These are phyloP conservation scores for Scutellaria minor DNA, from an alignment of 257 asterid genomes.

Conservation along the genomic window DNA sequence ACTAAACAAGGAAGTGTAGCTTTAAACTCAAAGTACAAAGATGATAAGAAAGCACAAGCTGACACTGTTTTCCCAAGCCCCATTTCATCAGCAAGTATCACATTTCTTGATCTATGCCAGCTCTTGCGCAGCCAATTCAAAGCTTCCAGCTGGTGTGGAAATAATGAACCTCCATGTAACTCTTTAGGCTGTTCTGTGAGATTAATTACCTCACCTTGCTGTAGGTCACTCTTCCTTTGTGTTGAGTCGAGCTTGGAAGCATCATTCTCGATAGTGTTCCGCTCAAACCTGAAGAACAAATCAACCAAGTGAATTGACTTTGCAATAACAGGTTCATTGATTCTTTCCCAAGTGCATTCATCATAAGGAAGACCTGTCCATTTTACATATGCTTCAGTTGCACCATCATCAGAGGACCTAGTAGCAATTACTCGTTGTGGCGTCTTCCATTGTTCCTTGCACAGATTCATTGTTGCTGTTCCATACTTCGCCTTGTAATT, in stretches of 20 bases:
- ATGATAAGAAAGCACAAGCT: constrained; percentile 89
- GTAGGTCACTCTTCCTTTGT: constrained; percentile 46
- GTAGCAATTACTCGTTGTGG: constrained; percentile 88
- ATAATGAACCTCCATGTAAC: constrained; percentile 80
- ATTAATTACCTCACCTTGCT: constrained; percentile 61
- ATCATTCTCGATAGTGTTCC: constrained; percentile 62
- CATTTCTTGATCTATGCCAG: constrained; percentile 91
- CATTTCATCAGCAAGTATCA: constrained; percentile 99
- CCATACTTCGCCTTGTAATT: constrained; percentile 93
- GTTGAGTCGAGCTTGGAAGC: constrained; percentile 47
- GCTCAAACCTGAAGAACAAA: constrained; percentile 71
- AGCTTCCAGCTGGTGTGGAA: constrained; percentile 98
- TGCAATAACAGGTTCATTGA: constrained; percentile 71
- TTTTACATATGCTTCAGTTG: constrained; percentile 74
- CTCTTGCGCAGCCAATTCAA: constrained; percentile 96
- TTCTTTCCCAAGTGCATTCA: constrained; percentile 99
- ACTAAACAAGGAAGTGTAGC: constrained; percentile 86
- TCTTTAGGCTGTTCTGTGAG: constrained; percentile 93
- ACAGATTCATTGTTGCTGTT: constrained; percentile 69
- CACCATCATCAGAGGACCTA: constrained; percentile 67
- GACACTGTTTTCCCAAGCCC: constrained; percentile 98
- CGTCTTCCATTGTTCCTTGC: constrained; percentile 87
- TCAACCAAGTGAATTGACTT: constrained; percentile 69
- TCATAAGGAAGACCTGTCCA: constrained; percentile 92
- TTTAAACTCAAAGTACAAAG: constrained; percentile 81